Percentiles rank a stretch among this genome's conserved stretches.
These are phyloP conservation scores for Aspergillus ochraceus DNA, from an alignment of 2,329 filamentous ascomycete species.

Conservation along the genomic window DNA sequence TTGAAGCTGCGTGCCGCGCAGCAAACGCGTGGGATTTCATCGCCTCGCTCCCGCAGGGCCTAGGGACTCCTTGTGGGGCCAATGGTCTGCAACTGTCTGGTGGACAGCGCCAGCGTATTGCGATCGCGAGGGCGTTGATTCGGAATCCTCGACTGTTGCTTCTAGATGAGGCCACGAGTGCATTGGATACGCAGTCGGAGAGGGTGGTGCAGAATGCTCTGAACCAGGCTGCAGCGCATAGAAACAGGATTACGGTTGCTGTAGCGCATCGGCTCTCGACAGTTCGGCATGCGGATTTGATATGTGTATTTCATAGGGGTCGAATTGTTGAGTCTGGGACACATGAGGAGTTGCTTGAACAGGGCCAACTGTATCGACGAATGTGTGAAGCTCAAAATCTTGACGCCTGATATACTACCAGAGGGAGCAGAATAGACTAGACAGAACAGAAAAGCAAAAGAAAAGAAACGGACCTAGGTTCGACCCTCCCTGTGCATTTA, in stretches of 20 bases:
- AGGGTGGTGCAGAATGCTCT: slow-evolving; percentile 36
- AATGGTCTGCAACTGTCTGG: slow-evolving; percentile 55
- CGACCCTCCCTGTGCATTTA: too few relatives aligned
- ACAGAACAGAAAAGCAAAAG: too few relatives aligned
- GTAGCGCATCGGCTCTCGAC: slow-evolving; percentile 31
- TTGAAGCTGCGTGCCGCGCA: slow-evolving; percentile 32
- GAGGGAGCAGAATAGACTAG: too few relatives aligned
- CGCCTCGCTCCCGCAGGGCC: slow-evolving; percentile 48
- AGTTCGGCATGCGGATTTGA: slow-evolving; percentile 66
- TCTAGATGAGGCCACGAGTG: slow-evolving; percentile 38
- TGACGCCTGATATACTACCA: background rate
- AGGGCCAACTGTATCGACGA: slow-evolving; percentile 38
- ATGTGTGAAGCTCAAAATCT: slow-evolving; percentile 46
- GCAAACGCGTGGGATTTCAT: slow-evolving; percentile 55
- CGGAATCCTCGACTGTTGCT: slow-evolving; percentile 52
- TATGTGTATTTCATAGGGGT: slow-evolving; percentile 48
- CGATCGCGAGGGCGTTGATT: slow-evolving; percentile 55
- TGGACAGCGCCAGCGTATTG: slow-evolving; percentile 56
- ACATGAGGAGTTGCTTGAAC: slow-evolving; percentile 37
- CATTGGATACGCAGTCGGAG: slow-evolving; percentile 50
- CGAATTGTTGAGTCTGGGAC: slow-evolving; percentile 42
- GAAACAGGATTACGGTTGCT: slow-evolving; percentile 27
- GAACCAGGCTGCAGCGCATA: slow-evolving; percentile 21
- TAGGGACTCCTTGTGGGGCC: slow-evolving; percentile 54
- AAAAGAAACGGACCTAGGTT: too few relatives aligned